Base-by-base conservation (phyloP, 1,284 basidiomycete species). In the Vanrija humicola region DNA sequence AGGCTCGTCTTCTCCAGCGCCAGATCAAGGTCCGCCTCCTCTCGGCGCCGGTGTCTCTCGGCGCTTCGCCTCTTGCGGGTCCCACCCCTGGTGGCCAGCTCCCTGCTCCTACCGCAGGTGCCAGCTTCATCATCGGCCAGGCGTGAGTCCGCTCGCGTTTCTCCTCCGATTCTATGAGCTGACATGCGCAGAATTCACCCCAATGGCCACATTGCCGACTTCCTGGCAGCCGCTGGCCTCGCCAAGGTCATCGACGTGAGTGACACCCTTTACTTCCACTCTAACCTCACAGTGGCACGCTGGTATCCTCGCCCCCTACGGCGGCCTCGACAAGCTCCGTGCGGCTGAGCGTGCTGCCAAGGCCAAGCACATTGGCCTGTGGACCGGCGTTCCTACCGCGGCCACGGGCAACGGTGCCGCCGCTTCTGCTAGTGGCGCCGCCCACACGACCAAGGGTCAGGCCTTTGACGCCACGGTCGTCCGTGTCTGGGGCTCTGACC, bases 401-500 rank as follows among this genome's bases (percentile, higher is more conserved):
- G 83, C 81, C 55, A 60, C 79, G 15, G 38, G 54, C 16, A 81
- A 80, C 61, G 81, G 78, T n/a, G 45, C 57, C 38, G 56, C 76
- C 18, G 56, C 65, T 7, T 54, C 65, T 9, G 48, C 56, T 25
- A 63, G 62, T 34, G 42, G 42, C 16, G 52, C 48, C 18, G 57
- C 54, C 40, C 29, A 46, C 19, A 83, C 82, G 6, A 78, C 79
- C 50, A 71, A 72, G 64, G 76, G 74, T 71, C 54, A 62, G 79
- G 73, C 80, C 16, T 95, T 93, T 64, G 92, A 97, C 51, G 94
- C 85, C 1, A 83, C 84, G 5, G 93, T 98, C 16, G 78, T 85
- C 38, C 86, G 95, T 18, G 79, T 98, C 43, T 97, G 95, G 92
- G 89, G 86, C 51, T 90, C 87, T 12, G 95, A 98, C 74, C 91